Evolutionary conservation across 164 flowering plant species (phyloP), one percentile per base, ranked within the genome.

Genomic region (Paratinospora sagittata): DNA sequence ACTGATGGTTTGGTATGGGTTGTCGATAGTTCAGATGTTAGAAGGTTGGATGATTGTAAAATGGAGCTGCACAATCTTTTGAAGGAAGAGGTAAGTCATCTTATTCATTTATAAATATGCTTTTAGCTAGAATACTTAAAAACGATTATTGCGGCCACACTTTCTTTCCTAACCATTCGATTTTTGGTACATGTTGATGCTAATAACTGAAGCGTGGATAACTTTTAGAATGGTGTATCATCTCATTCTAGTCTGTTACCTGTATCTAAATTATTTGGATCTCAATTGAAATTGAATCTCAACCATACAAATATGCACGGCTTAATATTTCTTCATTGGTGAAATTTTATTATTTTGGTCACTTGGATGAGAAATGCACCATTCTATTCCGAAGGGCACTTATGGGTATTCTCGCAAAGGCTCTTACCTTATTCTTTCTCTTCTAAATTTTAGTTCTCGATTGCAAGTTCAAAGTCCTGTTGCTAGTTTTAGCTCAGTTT

Each of bases 1-100:
- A 93, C 97, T 52, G 99, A 96, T 86, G 99, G 99, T 17, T 83
- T 96, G 82, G 87, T 96, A 14, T 96, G 98, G 99, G 98, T 96
- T 26, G 99, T 96, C 70, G 99, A 93, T 77, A 93, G 99, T 82
- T 96, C 99, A 0, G 99, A 96, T 86, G 88, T 90, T 60, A 85
- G 99, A 72, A 81, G 99, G 71, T 79, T 93, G 55, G 90, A 88
- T 75, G 98, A 93, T 74, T 96, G 98, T 86, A 96, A 81, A 79
- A 73, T 86, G 85, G 99, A 96, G 79, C 85, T 96, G 39, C 85
- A 96, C 72, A 93, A 96, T 86, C 89, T 96, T 75, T 80, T 96
- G 82, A 96, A 96, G 83, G 99, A 96, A 81, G 99, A 96, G 99
- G 99, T 92, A 73, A 39, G 16, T 3, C 70, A 24, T 41, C 27